phyloP scores from a whole-genome alignment of 805 yeast genomes.

The Yarrowia yakushimensis region DNA sequence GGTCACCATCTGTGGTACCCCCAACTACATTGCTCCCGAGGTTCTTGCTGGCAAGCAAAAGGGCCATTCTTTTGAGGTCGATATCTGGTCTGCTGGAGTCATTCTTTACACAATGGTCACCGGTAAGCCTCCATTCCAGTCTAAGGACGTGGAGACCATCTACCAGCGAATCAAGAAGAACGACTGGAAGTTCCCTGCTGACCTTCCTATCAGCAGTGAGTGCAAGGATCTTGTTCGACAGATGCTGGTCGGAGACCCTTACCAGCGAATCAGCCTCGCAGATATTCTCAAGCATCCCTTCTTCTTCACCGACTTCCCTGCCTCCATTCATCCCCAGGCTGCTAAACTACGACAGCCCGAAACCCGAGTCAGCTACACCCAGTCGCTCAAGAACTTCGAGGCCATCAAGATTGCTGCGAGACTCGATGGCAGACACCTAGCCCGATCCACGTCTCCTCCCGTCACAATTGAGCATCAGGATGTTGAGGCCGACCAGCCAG shows the following conservation, averaged over 20 bases:
- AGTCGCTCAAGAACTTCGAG: conserved; percentile 62
- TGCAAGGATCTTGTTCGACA: conserved; percentile 66
- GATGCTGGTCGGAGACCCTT: conserved; percentile 73
- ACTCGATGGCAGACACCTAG: conserved; percentile 34
- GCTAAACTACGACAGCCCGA: neutral
- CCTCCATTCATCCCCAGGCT: conserved; percentile 45
- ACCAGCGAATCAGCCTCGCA: conserved; percentile 73
- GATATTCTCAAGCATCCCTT: conserved; percentile 79
- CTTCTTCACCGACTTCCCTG: conserved; percentile 86
- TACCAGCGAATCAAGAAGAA: conserved; percentile 86
- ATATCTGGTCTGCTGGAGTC: conserved; percentile 96
- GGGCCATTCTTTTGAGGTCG: conserved; percentile 94
- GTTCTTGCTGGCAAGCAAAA: conserved; percentile 77
- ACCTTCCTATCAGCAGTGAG: conserved; percentile 57
- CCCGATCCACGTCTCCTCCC: conserved; percentile 20
- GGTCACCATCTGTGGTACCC: conserved; percentile 96
- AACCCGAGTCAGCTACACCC: conserved; percentile 5
- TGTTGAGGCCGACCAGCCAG: conserved; percentile 43
- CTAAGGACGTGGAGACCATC: conserved; percentile 86
- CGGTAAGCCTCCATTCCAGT: conserved; percentile 98
- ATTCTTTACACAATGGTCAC: conserved; percentile 89
- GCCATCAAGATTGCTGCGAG: conserved; percentile 65
- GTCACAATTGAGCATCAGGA: conserved; percentile 32
- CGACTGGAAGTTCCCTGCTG: conserved; percentile 75
- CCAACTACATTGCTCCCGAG: conserved; percentile 98